Conservation (phyloP, 306 rosid genomes). For the Pterocarpus santalinus region DNA sequence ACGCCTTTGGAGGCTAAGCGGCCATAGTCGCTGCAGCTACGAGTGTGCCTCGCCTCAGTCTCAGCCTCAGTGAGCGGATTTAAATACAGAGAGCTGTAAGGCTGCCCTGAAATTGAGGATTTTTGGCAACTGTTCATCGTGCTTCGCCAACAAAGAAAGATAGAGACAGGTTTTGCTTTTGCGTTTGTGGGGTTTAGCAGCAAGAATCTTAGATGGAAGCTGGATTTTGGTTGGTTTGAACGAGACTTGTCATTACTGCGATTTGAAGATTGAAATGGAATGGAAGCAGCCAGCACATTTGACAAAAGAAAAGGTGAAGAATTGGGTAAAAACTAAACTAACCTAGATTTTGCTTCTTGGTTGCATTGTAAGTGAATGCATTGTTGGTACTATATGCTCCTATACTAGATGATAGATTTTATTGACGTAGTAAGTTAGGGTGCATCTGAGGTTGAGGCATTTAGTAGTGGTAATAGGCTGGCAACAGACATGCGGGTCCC, state of each 20-base stretch:
- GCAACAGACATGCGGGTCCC: too few species aligned
- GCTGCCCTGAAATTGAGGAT: constrained; percentile 37
- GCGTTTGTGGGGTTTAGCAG: background rate
- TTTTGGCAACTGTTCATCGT: constrained; percentile 42
- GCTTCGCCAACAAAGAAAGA: background rate
- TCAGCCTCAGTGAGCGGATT: constrained; percentile 60
- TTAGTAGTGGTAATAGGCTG: too few species aligned
- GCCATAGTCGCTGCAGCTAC: constrained; percentile 68
- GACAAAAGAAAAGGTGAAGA: background rate
- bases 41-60: constrained; percentile 58
- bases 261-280: background rate
- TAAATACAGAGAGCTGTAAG: constrained; percentile 60
- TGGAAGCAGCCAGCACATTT: too few species aligned
- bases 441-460: too few species aligned
- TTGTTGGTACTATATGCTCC: too few species aligned
- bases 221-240: background rate
- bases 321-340: constrained; percentile 18
- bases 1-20: constrained; percentile 25
- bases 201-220: background rate
- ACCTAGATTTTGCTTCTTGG: too few species aligned
- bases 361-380: too few species aligned
- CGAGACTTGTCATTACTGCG: background rate
- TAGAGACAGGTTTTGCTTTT: background rate
- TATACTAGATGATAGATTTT: too few species aligned
- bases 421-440: too few species aligned